Percentiles rank a stretch among this genome's conserved stretches.
These are phyloP conservation scores for Macaranga tanarius DNA, from an alignment of 441 rosid genomes.

Conservation along the genomic window DNA sequence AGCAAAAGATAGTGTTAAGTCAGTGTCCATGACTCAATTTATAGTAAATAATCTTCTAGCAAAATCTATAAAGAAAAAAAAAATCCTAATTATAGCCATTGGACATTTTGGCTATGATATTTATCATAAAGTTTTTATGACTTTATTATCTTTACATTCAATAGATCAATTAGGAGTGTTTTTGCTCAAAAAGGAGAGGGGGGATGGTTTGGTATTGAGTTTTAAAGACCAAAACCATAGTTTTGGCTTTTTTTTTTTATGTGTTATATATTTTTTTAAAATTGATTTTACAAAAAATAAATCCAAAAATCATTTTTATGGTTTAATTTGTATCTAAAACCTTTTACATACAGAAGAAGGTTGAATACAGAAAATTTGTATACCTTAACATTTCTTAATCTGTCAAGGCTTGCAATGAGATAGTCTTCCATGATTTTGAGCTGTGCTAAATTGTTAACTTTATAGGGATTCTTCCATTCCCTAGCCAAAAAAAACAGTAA, in stretches of 20 bases:
- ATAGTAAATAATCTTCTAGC: background rate
- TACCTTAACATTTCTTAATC: background rate
- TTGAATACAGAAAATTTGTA: background rate
- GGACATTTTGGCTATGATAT: background rate
- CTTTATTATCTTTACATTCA: background rate
- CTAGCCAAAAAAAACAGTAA: background rate
- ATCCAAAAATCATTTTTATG: too few species aligned
- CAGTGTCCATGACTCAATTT: background rate
- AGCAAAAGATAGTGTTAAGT: background rate
- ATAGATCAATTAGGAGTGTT: too few species aligned
- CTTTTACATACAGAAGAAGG: too few species aligned
- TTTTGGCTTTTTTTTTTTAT: too few species aligned
- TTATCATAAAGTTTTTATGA: background rate
- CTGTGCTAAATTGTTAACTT: slow-evolving; percentile 3
- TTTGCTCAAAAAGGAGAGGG: too few species aligned
- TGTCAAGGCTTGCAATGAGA: slow-evolving; percentile 7
- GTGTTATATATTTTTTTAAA: too few species aligned
- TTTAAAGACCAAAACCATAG: too few species aligned
- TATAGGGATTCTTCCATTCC: slow-evolving; percentile 19
- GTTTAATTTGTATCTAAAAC: too few species aligned
- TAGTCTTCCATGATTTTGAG: slow-evolving; percentile 24
- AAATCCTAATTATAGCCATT: background rate
- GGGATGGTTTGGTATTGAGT: too few species aligned
- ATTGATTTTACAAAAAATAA: too few species aligned
- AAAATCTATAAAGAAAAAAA: background rate